These are phyloP conservation scores for Xylogone sp. DNA, from an alignment of 2,329 filamentous ascomycete genomes.

Conservation along the genomic window DNA sequence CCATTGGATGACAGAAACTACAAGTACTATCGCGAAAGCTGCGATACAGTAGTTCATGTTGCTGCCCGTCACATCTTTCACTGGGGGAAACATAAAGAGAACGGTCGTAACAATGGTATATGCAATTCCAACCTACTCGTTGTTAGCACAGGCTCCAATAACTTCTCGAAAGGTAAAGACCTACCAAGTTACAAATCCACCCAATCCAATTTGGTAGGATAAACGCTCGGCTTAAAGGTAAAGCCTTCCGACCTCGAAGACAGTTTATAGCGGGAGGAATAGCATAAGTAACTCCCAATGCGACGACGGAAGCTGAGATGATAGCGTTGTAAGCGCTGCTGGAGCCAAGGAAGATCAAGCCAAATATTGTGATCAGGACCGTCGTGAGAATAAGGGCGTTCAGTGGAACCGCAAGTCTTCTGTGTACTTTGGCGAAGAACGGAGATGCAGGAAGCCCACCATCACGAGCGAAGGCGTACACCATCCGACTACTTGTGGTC, in stretches of 20 bases:
- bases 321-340: slow-evolving; percentile 67
- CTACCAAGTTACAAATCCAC: slow-evolving; percentile 55
- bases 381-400: slow-evolving; percentile 62
- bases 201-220: slow-evolving; percentile 49
- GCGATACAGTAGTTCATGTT: slow-evolving; percentile 48
- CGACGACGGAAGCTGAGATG: slow-evolving; percentile 65
- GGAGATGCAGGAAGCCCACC: slow-evolving; percentile 60
- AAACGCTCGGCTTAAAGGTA: slow-evolving; percentile 57
- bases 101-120: slow-evolving; percentile 59
- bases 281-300: slow-evolving; percentile 68
- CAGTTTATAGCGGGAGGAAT: slow-evolving; percentile 70
- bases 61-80: slow-evolving; percentile 49
- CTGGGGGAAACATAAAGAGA: slow-evolving; percentile 61
- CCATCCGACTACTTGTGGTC: slow-evolving; percentile 64
- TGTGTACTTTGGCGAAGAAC: slow-evolving; percentile 59
- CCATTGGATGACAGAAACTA: slow-evolving; percentile 48
- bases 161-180: slow-evolving; percentile 16
- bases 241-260: slow-evolving; percentile 59
- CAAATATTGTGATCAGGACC: slow-evolving; percentile 60
- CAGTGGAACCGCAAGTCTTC: slow-evolving; percentile 58
- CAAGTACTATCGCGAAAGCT: slow-evolving; percentile 39
- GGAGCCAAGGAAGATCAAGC: slow-evolving; percentile 66
- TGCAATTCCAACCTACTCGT: slow-evolving; percentile 41
- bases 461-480: slow-evolving; percentile 64
- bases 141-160: slow-evolving; percentile 6